These are phyloP conservation scores for Fusarium albidum DNA, from an alignment of 2,329 filamentous ascomycete genomes.

Conservation along the genomic window DNA sequence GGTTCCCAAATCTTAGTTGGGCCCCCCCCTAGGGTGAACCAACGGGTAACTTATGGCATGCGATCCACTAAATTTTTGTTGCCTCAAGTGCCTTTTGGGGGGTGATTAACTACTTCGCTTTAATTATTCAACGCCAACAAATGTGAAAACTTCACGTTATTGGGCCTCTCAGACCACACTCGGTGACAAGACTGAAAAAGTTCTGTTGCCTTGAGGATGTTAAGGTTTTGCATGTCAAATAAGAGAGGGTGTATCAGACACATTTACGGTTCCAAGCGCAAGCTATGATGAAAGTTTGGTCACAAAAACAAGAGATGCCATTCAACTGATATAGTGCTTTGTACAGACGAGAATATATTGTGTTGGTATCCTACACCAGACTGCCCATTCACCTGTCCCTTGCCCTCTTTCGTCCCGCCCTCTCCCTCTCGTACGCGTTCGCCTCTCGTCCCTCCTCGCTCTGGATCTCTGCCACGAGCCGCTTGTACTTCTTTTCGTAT, in stretches of 20 bases:
- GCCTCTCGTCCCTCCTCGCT: slow-evolving; percentile 87
- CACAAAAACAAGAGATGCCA: not conserved
- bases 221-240: no score
- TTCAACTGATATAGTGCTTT: not conserved
- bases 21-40: no score
- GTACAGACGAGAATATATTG: slow-evolving; percentile 23
- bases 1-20: no score
- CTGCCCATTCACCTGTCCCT: slow-evolving; percentile 52
- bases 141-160: no score
- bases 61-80: slow-evolving; percentile 22
- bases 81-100: no score
- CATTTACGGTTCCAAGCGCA: not conserved
- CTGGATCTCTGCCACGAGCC: slow-evolving; percentile 93
- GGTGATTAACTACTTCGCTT: no score
- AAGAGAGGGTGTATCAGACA: no score
- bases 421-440: slow-evolving; percentile 91
- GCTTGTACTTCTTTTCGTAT: slow-evolving; percentile 96
- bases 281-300: not conserved
- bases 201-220: no score
- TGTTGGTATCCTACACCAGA: slow-evolving; percentile 33
- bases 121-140: no score
- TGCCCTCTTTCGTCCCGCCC: slow-evolving; percentile 74
- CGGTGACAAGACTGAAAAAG: no score
- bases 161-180: no score
- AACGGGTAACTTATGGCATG: no score